Base-by-base conservation (phyloP, 441 rosid species). In the Melastoma candidum region DNA sequence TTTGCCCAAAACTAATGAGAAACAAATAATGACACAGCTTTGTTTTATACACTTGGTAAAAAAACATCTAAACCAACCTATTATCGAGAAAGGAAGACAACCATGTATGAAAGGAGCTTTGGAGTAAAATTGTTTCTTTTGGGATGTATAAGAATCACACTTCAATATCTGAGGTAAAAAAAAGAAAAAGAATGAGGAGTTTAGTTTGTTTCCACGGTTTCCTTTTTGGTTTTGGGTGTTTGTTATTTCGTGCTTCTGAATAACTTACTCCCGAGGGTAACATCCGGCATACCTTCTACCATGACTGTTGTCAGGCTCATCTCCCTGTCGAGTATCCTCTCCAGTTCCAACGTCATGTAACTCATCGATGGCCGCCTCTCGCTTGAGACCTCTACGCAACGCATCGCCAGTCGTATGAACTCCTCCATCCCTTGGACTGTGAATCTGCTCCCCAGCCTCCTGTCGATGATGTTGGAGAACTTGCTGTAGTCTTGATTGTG, bases 391-490 rank as follows among this genome's bases (percentile, higher is more conserved):
- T 78, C 80, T 58, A 83, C 46, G 68, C 92, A 81, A 47, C 48
- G 73, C 7, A 71, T 44, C 53, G 70, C 75, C 63, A 81, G 54
- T 69, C 29, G 65, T 57, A 78, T 72, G 57, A 76, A 66, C 41
- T 74, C 85, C 57, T 83, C 85, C 75, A 78, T 77, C 52, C 82
- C 83, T 73, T 81, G 85, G 7, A 71, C 61, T 10, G 92, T 83
- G 77, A 78, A 83, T 49, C 74, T 70, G 59, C 59, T 73, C 2
- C 71, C 79, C 57, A 83, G 69, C 68, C 78, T 81, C 69, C 66
- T 69, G 59, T 84, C 92, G 2, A 84, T 64, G 49, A 78, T 73
- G 57, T 45, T 61, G 10, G 75, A 67, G 59, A 80, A 60, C 54
- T 63, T 63, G 27, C 77, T 63, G 54, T 77, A 76, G 67, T 82